These are phyloP conservation scores for Dioscorea alata DNA, from an alignment of 106 monocot genomes.

Conservation along the genomic window DNA sequence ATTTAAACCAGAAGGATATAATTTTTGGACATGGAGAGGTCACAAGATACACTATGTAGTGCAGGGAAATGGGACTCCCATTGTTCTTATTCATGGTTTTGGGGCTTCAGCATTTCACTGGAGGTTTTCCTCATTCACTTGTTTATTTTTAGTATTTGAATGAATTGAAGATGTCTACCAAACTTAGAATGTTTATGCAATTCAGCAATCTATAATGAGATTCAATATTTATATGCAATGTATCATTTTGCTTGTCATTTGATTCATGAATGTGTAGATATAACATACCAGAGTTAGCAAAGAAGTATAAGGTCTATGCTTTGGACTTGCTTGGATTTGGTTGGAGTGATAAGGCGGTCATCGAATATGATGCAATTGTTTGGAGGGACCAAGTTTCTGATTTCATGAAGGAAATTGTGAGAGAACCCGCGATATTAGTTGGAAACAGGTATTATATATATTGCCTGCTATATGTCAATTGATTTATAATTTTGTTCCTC, in stretches of 20 bases:
- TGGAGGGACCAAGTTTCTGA: constrained; percentile 93
- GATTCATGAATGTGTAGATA: constrained; percentile 43
- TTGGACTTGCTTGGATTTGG: constrained; percentile 94
- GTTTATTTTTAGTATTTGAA: background rate
- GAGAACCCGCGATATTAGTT: constrained; percentile 84
- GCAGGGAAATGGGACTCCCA: constrained; percentile 63
- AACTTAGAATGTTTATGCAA: too few species aligned
- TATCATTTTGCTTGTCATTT: too few species aligned
- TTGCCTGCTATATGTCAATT: background rate
- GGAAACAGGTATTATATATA: constrained; percentile 71
- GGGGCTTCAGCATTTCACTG: constrained; percentile 96
- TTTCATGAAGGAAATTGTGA: constrained; percentile 83
- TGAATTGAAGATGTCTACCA: too few species aligned
- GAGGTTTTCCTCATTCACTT: constrained; percentile 45
- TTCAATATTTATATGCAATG: too few species aligned
- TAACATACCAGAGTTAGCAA: constrained; percentile 89
- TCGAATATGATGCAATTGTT: constrained; percentile 85
- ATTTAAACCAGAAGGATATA: constrained; percentile 83
- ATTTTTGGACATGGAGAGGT: constrained; percentile 93
- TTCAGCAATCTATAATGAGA: too few species aligned
- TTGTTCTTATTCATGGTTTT: constrained; percentile 98
- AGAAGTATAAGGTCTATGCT: constrained; percentile 92
- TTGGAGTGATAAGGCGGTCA: constrained; percentile 92
- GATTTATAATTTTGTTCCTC: background rate
- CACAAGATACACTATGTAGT: constrained; percentile 92